phyloP scores from a whole-genome alignment of 148 eudicot species.

The Heliosperma pusillum region DNA sequence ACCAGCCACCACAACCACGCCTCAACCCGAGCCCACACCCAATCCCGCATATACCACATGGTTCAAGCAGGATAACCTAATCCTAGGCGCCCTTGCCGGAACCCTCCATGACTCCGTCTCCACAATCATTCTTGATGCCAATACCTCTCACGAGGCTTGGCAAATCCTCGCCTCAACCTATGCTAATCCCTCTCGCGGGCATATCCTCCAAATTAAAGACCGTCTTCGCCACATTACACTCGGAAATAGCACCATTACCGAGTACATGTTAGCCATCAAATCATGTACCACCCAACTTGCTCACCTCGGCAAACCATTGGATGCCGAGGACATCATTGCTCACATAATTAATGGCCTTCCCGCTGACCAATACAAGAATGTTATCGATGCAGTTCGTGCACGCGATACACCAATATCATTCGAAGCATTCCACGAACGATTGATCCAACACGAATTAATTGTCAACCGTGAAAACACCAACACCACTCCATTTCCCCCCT shows the following conservation, averaged over 20 bases:
- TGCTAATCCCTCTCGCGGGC: constrained; percentile 1
- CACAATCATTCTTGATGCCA: not conserved
- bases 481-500: not conserved
- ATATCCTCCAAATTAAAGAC: not conserved
- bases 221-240: no score
- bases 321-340: not conserved
- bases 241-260: no score
- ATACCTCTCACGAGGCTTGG: not conserved
- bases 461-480: not conserved
- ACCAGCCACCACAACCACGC: no score
- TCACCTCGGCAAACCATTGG: not conserved
- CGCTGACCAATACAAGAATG: not conserved
- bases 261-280: no score
- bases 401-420: not conserved
- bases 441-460: not conserved
- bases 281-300: not conserved
- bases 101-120: not conserved
- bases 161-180: not conserved
- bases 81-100: not conserved
- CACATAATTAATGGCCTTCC: not conserved
- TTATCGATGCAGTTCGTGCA: not conserved
- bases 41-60: no score
- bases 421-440: not conserved
- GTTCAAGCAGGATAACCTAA: no score
- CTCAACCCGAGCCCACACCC: no score